Evolutionary conservation across 176 grass and related monocot genomes (phyloP).

Genomic region (Cenchrus americanus): DNA sequence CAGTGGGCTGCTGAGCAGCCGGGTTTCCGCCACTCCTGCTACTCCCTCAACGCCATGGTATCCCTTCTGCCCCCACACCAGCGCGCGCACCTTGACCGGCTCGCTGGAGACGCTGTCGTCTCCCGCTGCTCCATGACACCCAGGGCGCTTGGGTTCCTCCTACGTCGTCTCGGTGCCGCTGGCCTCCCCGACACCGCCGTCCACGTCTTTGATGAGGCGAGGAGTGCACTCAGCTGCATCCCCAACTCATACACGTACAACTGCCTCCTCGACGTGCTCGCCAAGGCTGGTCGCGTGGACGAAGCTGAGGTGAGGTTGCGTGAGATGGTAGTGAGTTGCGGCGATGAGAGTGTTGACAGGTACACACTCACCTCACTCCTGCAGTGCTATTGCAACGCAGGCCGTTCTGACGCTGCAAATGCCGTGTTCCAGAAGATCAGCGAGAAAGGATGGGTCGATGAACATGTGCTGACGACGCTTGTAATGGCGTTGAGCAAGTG

Average conservation of each 20-base stretch:
- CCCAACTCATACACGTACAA: constrained; percentile 88
- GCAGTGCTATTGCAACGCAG: constrained; percentile 69
- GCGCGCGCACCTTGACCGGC: constrained; percentile 47
- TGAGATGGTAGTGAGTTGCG: constrained; percentile 57
- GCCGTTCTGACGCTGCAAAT: constrained; percentile 46
- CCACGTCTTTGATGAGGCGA: constrained; percentile 60
- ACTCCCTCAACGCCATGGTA: constrained; percentile 86
- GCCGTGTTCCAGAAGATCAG: constrained; percentile 68
- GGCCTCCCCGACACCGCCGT: constrained; percentile 56
- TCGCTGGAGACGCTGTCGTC: constrained; percentile 48
- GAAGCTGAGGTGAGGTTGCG: constrained; percentile 54
- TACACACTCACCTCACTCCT: constrained; percentile 78
- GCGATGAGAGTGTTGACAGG: constrained; percentile 58
- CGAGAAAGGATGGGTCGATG: constrained; percentile 61
- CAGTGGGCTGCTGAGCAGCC: constrained; percentile 61
- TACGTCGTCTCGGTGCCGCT: constrained; percentile 65
- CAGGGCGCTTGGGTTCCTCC: constrained; percentile 72
- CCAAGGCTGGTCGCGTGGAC: constrained; percentile 55
- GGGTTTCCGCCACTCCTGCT: constrained; percentile 80
- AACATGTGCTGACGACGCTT: constrained; percentile 69
- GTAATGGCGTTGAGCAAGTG: constrained; percentile 79
- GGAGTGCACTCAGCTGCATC: constrained; percentile 45
- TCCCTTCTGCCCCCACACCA: constrained; percentile 57
- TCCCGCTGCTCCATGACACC: constrained; percentile 66
- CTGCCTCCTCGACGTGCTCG: constrained; percentile 71